Base-by-base conservation (phyloP, 2,329 filamentous ascomycete species). In the Exutisphaerella laricina region DNA sequence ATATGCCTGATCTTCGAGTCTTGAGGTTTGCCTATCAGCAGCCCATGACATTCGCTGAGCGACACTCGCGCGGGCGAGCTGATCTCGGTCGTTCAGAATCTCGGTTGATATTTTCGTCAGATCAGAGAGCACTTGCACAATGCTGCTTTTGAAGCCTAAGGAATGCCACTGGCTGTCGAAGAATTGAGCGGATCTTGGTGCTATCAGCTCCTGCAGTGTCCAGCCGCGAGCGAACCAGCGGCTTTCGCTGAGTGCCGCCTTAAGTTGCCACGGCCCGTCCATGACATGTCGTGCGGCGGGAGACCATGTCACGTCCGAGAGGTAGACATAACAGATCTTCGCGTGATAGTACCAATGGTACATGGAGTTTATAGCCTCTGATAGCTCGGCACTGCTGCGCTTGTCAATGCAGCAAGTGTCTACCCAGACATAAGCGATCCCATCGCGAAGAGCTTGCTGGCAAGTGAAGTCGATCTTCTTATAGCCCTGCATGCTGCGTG, bases 331-430 rank as follows among this genome's bases (percentile, higher is more conserved):
- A 42, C 64, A 67, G 8, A 39, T 26, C 3, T 37, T 31, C 1
- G 63, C 56, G 9, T 58, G 44, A 4, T 46, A 39, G 41, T 67
- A 66, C 62, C 63, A 67, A 4, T n/a, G n/a, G n/a, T n/a, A n/a
- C n/a, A n/a, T n/a, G n/a, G n/a, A n/a, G n/a, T n/a, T n/a, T n/a
- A n/a, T n/a, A n/a, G n/a, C n/a, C n/a, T n/a, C n/a, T n/a, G n/a
- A n/a, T n/a, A n/a, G n/a, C n/a, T n/a, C n/a, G 20, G n/a, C 34
- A 16, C 42, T 47, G 13, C 41, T 55, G n/a, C 28, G 22, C 18
- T 53, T 53, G 25, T 56, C 43, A 17, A 57, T 57, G 31, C 53
- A 53, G 38, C 53, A 53, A 1, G 53, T 51, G 37, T 56, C 55
- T 21, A 55, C 26, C 51, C 18, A 28, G 21, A 4, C 30, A 41